Conservation (phyloP, 441 rosid genomes). For the Syzygium syzygioides region DNA sequence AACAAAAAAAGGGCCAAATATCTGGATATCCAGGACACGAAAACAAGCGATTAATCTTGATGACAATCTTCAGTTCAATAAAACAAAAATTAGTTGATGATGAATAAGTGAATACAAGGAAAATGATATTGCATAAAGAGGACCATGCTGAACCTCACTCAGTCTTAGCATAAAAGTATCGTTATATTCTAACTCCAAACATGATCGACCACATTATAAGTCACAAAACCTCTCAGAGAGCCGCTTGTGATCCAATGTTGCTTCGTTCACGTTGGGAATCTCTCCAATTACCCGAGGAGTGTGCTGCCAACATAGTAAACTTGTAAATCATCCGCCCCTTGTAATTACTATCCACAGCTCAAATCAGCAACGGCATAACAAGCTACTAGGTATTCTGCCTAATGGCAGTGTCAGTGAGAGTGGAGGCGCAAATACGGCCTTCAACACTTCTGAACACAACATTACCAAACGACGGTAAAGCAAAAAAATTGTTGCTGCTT, state of each 20-base stretch:
- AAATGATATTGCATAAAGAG: not conserved
- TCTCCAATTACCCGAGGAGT: slow-evolving; percentile 78
- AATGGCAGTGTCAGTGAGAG: not conserved
- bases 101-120: not conserved
- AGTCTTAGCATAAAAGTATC: not conserved
- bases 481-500: not conserved
- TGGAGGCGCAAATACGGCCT: not conserved
- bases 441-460: not conserved
- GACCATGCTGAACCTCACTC: not conserved
- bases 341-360: not conserved
- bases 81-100: not conserved
- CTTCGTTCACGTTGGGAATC: slow-evolving; percentile 82
- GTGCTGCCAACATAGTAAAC: slow-evolving; percentile 54
- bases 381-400: not conserved
- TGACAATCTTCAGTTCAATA: not conserved
- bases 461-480: not conserved
- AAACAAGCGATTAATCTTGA: not conserved
- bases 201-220: not conserved
- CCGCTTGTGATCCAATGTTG: slow-evolving; percentile 79
- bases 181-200: not conserved
- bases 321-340: not conserved
- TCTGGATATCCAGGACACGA: not conserved
- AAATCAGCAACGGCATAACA: not conserved
- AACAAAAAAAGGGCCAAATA: not conserved
- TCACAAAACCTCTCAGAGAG: slow-evolving; percentile 73